Evolutionary conservation across 179 eudicot genomes (phyloP).

Genomic region (Actinidia arguta): DNA sequence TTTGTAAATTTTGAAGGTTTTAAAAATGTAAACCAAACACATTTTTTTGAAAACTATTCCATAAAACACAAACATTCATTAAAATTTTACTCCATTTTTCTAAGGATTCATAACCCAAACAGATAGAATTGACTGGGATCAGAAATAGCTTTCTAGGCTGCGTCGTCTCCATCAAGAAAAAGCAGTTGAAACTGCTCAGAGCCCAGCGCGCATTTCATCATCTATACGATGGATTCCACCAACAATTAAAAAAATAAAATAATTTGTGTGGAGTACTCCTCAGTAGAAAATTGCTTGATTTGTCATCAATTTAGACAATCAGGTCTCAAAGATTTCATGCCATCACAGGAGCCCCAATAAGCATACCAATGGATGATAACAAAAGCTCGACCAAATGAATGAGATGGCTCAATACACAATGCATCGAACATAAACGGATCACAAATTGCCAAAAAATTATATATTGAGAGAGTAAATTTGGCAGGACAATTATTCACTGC

Average conservation of each 20-base stretch:
- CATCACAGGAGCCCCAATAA: conserved; percentile 39
- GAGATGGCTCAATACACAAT: not conserved
- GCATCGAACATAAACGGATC: not conserved
- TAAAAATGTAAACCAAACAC: no score
- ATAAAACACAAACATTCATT: no score
- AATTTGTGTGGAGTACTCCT: conserved; percentile 21
- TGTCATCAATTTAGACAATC: conserved; percentile 54
- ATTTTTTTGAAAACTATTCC: no score
- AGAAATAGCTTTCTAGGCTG: conserved; percentile 55
- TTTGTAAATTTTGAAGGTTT: no score
- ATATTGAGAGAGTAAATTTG: conserved; percentile 1
- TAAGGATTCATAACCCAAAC: not conserved
- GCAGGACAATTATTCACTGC: conserved; percentile 44
- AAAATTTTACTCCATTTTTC: no score
- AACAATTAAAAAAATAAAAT: not conserved
- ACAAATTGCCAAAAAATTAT: no score
- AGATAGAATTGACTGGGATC: not conserved
- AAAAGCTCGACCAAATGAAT: not conserved
- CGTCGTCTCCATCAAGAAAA: conserved; percentile 39
- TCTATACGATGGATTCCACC: not conserved
- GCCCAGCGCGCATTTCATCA: conserved; percentile 62
- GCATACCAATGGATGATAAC: not conserved
- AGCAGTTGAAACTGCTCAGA: conserved; percentile 43
- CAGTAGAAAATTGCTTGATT: conserved; percentile 45
- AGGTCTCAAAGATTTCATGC: conserved; percentile 59